Evolutionary conservation across 2,329 filamentous ascomycete genomes (phyloP), one percentile per base, ranked within the genome.

Genomic region (Lachnellula hyalina): DNA sequence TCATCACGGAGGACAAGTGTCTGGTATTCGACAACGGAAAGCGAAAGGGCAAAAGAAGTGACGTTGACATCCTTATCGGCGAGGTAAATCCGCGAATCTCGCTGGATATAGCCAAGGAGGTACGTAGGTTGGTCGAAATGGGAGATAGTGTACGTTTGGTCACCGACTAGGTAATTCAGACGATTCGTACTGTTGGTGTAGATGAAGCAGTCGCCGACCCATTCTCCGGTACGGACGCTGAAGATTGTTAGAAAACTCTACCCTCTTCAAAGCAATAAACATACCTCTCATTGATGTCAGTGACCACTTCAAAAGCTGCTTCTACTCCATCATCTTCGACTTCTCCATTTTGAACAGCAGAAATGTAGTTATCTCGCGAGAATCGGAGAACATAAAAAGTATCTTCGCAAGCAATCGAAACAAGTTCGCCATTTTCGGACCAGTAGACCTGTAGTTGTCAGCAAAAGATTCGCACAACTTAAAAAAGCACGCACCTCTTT

Each of bases 141-240:
- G 12, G 92, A 94, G 62, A 99, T 89, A 3, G 93, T 96, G 78
- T 97, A 96, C 14, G 91, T 96, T 75, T 97, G 92, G 74, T 97
- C 94, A 62, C 94, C 94, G 14, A 99, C 93, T 21, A 99, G 84
- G 75, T 97, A 97, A 78, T 97, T 97, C 57, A 99, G 79, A 59
- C 94, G 89, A 78, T 97, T 96, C 9, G 92, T 96, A 71, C 82
- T 89, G 79, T 96, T 97, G 53, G 94, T 96, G 80, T 97, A 99
- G 71, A 97, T 92, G 79, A 99, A 96, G 77, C 93, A 96, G 75
- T 99, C 94, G 59, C 94, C 94, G 54, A 99, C 89, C 94, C 94
- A 99, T 75, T 96, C 89, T 64, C 93, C 94, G 19, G 93, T 96
- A 61, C 90, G 88, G 50, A 97, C 91, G 61, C 86, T 90, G 58